Evolutionary conservation across 768 basidiomycete species (phyloP), one percentile per base, ranked within the genome.

Genomic region (Mycena capillaripes): DNA sequence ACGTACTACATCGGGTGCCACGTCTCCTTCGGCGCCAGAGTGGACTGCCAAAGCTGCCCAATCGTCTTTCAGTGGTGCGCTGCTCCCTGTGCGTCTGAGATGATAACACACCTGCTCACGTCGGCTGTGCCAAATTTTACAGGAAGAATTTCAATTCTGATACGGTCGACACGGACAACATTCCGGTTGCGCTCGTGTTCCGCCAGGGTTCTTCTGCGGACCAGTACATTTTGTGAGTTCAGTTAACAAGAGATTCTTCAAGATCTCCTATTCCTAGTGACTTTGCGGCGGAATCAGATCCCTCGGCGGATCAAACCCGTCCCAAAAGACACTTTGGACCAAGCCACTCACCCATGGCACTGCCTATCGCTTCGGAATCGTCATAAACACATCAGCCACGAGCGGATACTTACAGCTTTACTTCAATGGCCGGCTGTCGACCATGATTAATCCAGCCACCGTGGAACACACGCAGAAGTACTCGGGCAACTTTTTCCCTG

Each of bases 1-100:
- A 56, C 55, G 2, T 56, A 56, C 55, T 56, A 56, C 55, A 56
- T 56, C 32, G 55, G 55, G n/a, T 56, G 36, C 55, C 55, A 36
- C 10, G 55, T 56, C 16, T 27, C n/a, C 19, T 56, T 21, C 10
- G 32, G 32, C 32, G 11, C 19, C 27, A 17, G 30, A 4, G 55
- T 14, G 21, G 55, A 56, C 12, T 56, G 36, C 19, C 21, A 56
- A 32, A 56, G 25, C 50, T 50, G 48, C 48, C 48, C 48, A 21
- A 52, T 52, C 10, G 25, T 27, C 10, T 27, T 52, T 27, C 27
- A 52, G 27, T 52, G 50, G 50, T 52, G 14, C 29, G 52, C n/a
- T n/a, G n/a, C n/a, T n/a, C n/a, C n/a, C n/a, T n/a, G n/a, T n/a
- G n/a, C n/a, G n/a, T n/a, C n/a, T n/a, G n/a, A n/a, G n/a, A n/a